Evolutionary conservation across 1,284 basidiomycete genomes (phyloP), one percentile per base, ranked within the genome.

Genomic region (Ustilago nuda): DNA sequence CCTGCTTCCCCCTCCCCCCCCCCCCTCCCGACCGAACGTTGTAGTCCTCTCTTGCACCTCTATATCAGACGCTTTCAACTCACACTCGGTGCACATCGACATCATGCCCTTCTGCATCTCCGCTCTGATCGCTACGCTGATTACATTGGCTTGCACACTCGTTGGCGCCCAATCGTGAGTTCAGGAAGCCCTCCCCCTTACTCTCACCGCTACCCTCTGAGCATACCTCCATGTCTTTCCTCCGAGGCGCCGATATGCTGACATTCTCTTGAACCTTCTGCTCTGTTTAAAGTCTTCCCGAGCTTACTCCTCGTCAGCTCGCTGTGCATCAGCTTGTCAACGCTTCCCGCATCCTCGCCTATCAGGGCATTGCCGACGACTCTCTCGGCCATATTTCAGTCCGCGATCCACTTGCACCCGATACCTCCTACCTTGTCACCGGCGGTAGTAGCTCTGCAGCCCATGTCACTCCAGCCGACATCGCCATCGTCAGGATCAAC

Each of bases 241-340:
- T 41, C 11, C 35, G 53, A 39, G 3, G 30, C 37, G 6, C 37
- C 17, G 11, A 30, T 36, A 27, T 23, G 1, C 19, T 39, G 36
- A 9, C 39, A 17, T n/a, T n/a, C n/a, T 45, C 5, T 15, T 19
- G 8, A 17, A 15, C 13, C 43, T 35, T 27, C 23, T 35, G 33
- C 35, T 43, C 23, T 54, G 6, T 33, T 23, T 3, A 13, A 19
- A 61, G 73, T 15, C 61, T 76, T 4, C 73, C 73, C 0, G 32
- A 52, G 30, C 65, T 76, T n/a, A 71, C 73, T 11, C 68, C 68
- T 6, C 67, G 73, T 11, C 68, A 76, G 48, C 65, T 76, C 23
- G 74, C 74, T 3, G 70, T 72, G 33, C 62, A 66, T 23, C 69
- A 76, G 45, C 66, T 76, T n/a, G 74, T 76, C 50, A 76, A 76